Evolutionary conservation across 208 protist species (phyloP), one percentile per base, ranked within the genome.

Genomic region (Zelonia costaricensis): DNA sequence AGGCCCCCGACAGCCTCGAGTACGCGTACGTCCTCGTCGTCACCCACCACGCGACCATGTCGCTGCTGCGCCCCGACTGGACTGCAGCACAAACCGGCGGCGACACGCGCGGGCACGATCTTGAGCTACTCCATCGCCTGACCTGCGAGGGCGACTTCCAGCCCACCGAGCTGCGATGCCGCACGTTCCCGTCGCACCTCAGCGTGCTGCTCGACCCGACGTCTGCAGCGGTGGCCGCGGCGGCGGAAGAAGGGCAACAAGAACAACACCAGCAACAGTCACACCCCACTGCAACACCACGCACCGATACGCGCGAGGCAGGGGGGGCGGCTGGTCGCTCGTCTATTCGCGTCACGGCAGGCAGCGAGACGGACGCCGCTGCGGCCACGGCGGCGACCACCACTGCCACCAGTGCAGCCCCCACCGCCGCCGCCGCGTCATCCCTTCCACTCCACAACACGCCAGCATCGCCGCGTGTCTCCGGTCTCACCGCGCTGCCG

Each of bases 101-200:
- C n/a, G n/a, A n/a, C n/a, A n/a, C n/a, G n/a, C n/a, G n/a, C n/a
- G n/a, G n/a, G n/a, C n/a, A n/a, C n/a, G n/a, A n/a, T n/a, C n/a
- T n/a, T n/a, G n/a, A n/a, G n/a, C n/a, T n/a, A n/a, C 36, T 86
- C 28, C 25, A 56, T 20, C 53, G 54, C 15, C 62, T 86, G 15
- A 68, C 66, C 18, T 60, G 66, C 28, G 62, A 71, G 28, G 28
- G 78, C 46, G 63, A 58, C 36, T 80, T 83, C 54, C 55, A 88
- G 9, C 76, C 76, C 5, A 53, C 63, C 7, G 75, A 82, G 52
- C 71, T 78, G 35, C 72, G 71, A 5, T 74, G 62, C 45, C 78
- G 85, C 39, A 88, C 85, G 39, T 81, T 84, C 35, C 70, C 78
- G 12, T 92, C 85, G 2, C 81, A 92, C 55, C 46, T 92, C 6